Conservation (phyloP, 2,329 filamentous ascomycete genomes). For the Hyphodiscus sp. region DNA sequence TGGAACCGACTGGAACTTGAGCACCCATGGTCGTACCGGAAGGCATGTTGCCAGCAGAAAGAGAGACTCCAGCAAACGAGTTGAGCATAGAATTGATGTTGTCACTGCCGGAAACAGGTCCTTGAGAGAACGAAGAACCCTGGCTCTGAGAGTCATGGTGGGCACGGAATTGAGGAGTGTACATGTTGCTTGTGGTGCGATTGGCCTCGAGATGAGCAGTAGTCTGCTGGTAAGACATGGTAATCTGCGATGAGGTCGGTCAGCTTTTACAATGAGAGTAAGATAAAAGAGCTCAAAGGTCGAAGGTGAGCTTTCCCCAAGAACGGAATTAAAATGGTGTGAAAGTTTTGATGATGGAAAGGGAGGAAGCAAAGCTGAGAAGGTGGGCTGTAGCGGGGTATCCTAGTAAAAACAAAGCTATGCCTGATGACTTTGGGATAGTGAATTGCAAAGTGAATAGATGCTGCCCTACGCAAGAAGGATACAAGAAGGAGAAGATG, state of each 20-base stretch:
- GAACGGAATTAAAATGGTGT: background rate
- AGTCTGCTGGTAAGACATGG: constrained; percentile 32
- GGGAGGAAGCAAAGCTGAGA: background rate
- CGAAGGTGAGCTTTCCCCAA: background rate
- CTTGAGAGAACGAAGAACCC: constrained; percentile 18
- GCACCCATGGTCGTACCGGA: constrained; percentile 22
- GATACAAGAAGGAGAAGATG: background rate
- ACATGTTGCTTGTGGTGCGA: constrained; percentile 27
- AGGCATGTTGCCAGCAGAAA: constrained; percentile 32
- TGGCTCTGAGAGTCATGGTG: constrained; percentile 26
- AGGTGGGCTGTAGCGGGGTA: background rate
- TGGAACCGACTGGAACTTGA: constrained; percentile 28
- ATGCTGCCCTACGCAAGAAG: background rate
- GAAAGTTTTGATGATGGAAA: background rate
- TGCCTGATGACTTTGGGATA: background rate
- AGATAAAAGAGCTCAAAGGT: background rate
- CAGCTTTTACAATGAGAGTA: background rate
- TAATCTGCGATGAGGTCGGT: constrained; percentile 16
- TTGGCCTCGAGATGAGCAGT: constrained; percentile 23
- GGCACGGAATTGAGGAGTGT: constrained; percentile 23
- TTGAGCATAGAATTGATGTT: constrained; percentile 23
- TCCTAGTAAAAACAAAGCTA: background rate
- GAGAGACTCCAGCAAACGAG: constrained; percentile 24
- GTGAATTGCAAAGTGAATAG: background rate
- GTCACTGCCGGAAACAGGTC: constrained; percentile 15